Conservation (phyloP, 1,139 yeast genomes). For the Nakaseomyces glabratus region DNA sequence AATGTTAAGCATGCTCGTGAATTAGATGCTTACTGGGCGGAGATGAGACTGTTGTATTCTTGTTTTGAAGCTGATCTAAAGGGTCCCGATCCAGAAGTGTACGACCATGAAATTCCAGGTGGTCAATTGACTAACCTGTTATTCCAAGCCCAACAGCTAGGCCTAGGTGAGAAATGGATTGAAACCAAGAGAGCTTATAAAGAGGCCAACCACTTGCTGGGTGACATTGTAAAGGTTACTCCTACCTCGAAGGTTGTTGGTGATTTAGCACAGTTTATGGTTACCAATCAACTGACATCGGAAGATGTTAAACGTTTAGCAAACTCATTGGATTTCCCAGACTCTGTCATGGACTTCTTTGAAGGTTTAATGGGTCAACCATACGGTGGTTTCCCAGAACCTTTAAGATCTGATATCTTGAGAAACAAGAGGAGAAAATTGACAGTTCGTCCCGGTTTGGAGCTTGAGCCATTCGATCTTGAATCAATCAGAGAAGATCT, state of each 20-base stretch:
- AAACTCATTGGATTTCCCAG: slow-evolving; percentile 91
- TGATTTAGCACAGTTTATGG: slow-evolving; percentile 98
- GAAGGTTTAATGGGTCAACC: slow-evolving; percentile 99
- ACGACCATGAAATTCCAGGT: slow-evolving; percentile 97
- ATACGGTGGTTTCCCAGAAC: slow-evolving; percentile 99
- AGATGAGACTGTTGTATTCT: slow-evolving; percentile 91
- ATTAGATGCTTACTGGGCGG: slow-evolving; percentile 94
- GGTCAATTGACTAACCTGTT: slow-evolving; percentile 95
- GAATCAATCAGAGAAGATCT: slow-evolving; percentile 62
- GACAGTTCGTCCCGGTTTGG: slow-evolving; percentile 83
- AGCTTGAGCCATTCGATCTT: slow-evolving; percentile 74
- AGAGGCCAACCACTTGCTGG: slow-evolving; percentile 80
- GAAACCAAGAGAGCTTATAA: slow-evolving; percentile 91
- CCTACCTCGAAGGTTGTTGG: slow-evolving; percentile 99
- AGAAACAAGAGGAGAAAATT: slow-evolving; percentile 86
- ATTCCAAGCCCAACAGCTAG: slow-evolving; percentile 98
- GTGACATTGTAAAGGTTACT: slow-evolving; percentile 95
- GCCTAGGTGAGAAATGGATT: slow-evolving; percentile 91
- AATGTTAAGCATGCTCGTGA: slow-evolving; percentile 61
- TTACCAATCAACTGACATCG: slow-evolving; percentile 75
- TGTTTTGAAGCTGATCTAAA: slow-evolving; percentile 97
- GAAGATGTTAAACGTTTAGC: slow-evolving; percentile 87
- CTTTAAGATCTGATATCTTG: slow-evolving; percentile 82
- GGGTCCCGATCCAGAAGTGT: slow-evolving; percentile 99
- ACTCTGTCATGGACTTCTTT: slow-evolving; percentile 92